A percentile compares a stretch with the other conserved stretches of the same genome.
Evolutionary conservation across 1,284 basidiomycete species (phyloP).

Genomic region (Ceratobasidium theobromae): DNA sequence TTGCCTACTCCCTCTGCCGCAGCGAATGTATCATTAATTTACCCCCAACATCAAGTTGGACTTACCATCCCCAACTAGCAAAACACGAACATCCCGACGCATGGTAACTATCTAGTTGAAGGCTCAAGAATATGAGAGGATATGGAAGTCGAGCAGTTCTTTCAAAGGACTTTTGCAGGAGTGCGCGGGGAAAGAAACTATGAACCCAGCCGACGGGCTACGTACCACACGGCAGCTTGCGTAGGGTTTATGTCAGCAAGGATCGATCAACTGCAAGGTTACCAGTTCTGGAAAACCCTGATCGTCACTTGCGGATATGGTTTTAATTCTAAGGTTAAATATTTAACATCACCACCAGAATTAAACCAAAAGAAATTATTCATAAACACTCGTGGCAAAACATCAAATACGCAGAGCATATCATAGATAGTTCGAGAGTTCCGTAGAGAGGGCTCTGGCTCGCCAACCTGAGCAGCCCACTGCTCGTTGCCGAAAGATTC

Average conservation of each 20-base stretch:
- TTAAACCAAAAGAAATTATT: constrained; percentile 6
- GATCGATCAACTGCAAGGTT: not conserved
- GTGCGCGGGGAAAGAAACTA: constrained; percentile 1
- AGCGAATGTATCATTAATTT: not conserved
- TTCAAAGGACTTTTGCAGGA: not conserved
- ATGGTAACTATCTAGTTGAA: constrained; percentile 10
- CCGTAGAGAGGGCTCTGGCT: no score
- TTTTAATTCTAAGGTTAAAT: no score
- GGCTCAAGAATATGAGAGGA: not conserved
- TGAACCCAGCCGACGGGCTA: constrained; percentile 8
- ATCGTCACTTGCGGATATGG: no score
- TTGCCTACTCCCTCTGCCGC: constrained; percentile 41
- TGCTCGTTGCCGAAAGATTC: no score
- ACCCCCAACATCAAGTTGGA: not conserved
- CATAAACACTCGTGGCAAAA: constrained; percentile 14
- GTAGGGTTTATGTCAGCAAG: constrained; percentile 16
- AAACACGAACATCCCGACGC: constrained; percentile 37
- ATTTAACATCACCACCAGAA: no score
- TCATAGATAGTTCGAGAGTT: no score
- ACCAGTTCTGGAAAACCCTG: not conserved
- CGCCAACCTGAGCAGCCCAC: no score
- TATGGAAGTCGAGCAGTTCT: not conserved
- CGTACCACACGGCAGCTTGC: constrained; percentile 11
- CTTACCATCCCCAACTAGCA: constrained; percentile 37
- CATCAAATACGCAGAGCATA: constrained; percentile 14